Evolutionary conservation across 768 basidiomycete genomes (phyloP).

Genomic region (Hemileccinum impolitum): DNA sequence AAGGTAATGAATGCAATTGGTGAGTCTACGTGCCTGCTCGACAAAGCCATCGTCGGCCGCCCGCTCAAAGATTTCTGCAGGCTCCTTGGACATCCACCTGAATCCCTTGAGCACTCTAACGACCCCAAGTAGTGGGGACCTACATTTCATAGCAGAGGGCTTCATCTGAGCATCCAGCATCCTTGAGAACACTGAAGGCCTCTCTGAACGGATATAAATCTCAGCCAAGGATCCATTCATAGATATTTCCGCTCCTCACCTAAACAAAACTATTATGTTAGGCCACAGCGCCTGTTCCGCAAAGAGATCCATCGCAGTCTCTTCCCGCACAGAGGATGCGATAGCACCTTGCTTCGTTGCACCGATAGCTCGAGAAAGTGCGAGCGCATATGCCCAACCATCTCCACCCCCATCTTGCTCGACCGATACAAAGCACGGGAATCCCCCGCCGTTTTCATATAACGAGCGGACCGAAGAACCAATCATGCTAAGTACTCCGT

Average conservation of each 20-base stretch:
- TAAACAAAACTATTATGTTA: conserved; percentile 61
- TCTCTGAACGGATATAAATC: conserved; percentile 37
- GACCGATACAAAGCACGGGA: conserved; percentile 63
- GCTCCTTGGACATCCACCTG: conserved; percentile 77
- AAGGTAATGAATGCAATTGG: neutral
- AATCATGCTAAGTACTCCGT: conserved; percentile 47
- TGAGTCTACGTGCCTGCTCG: conserved; percentile 37
- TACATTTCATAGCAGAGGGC: conserved; percentile 66
- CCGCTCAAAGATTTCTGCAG: conserved; percentile 65
- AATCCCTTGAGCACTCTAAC: neutral
- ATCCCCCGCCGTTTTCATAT: conserved; percentile 57
- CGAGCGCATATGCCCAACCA: conserved; percentile 45
- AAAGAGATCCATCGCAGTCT: conserved; percentile 63
- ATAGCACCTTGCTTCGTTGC: conserved; percentile 64
- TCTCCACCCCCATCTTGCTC: conserved; percentile 57
- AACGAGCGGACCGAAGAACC: conserved; percentile 62
- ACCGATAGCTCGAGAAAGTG: conserved; percentile 55
- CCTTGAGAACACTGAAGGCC: conserved; percentile 58
- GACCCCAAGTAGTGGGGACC: conserved; percentile 1
- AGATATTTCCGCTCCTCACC: conserved; percentile 28
- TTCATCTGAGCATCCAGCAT: conserved; percentile 64
- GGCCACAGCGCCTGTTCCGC: conserved; percentile 69
- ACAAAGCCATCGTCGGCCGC: conserved; percentile 68
- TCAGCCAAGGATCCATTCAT: neutral
- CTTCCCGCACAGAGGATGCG: conserved; percentile 57